Base-by-base conservation (phyloP, 2,329 filamentous ascomycete genomes). In the Sordariomycetes sp. region DNA sequence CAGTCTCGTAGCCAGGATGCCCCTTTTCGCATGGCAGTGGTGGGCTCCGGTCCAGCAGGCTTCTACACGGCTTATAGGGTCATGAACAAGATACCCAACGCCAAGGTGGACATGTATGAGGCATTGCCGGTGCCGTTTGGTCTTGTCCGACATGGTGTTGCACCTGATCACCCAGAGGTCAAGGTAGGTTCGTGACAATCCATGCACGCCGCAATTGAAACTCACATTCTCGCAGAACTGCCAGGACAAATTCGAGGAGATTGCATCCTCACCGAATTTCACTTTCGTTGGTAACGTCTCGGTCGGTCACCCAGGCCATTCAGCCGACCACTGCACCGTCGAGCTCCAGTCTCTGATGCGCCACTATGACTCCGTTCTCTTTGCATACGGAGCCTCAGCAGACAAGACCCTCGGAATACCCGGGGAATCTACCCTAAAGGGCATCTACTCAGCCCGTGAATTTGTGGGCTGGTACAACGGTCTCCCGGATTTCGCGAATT, bases 391-490 rank as follows among this genome's bases (percentile, higher is more conserved):
- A 11, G 90, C 92, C 4, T 82, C 86, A 1, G 75, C 83, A 51
- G 92, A 98, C 54, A 79, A 78, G 42, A 77, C 72, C 36, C 68
- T 98, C 1, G 79, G 75, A 0, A 78, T 98, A 23, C 78, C 82
- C 0, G 88, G 90, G 8, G 92, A 98, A 50, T 70, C 79, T 4
- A 56, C 60, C 6, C 61, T 92, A 6, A 65, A 69, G 18, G 86
- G 85, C 3, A 77, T 96, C 14, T 82, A 87, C 53, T 94, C 88
- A 7, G 92, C 92, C 3, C 76, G 92, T 19, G 82, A 87, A 25
- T 95, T 96, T 54, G 92, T 98, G 2, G 92, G 88, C 14, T 98
- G 92, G 92, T 98, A 98, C 58, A 98, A 98, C 56, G 92, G 92
- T 3, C 69, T 94, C 3, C 92, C 92, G 0, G 84, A 93, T 46